These are phyloP conservation scores for Auricularia auricula-judae DNA, from an alignment of 768 basidiomycete species.

Conservation along the genomic window DNA sequence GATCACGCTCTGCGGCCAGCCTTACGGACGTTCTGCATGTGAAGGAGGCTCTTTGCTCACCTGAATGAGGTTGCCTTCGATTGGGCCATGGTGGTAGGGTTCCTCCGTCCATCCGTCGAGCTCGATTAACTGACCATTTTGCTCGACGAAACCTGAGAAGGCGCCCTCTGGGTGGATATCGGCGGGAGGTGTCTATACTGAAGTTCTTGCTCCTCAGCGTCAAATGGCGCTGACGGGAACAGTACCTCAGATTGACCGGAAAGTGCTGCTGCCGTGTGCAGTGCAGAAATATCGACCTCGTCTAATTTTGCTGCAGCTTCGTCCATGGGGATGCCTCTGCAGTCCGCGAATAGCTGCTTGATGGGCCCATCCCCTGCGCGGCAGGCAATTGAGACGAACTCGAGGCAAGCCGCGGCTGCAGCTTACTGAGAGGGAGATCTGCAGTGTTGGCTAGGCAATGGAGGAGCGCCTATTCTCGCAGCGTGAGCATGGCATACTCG, in stretches of 20 bases:
- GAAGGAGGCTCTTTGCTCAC: background rate
- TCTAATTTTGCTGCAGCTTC: constrained; percentile 1
- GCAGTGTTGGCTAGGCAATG: constrained; percentile 2
- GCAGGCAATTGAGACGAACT: background rate
- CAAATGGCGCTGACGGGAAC: background rate
- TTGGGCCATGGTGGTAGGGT: background rate
- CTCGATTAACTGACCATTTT: constrained; percentile 2
- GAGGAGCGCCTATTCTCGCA: background rate
- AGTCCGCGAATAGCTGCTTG: background rate
- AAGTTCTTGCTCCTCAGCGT: background rate
- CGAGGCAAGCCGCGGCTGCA: background rate
- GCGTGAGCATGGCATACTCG: background rate
- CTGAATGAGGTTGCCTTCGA: background rate
- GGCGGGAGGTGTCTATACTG: background rate
- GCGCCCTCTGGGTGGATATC: background rate
- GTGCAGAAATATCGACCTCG: background rate
- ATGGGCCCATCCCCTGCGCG: background rate
- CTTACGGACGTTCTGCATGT: background rate
- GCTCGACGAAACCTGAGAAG: background rate
- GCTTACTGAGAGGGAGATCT: constrained; percentile 1
- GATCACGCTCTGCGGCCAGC: constrained; percentile 1
- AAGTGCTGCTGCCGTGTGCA: background rate
- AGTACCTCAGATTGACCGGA: constrained; percentile 1
- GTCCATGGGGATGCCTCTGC: background rate
- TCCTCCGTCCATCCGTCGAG: constrained; percentile 1